Conservation (phyloP, 305 asterid genomes). For the Fraxinus ornus region DNA sequence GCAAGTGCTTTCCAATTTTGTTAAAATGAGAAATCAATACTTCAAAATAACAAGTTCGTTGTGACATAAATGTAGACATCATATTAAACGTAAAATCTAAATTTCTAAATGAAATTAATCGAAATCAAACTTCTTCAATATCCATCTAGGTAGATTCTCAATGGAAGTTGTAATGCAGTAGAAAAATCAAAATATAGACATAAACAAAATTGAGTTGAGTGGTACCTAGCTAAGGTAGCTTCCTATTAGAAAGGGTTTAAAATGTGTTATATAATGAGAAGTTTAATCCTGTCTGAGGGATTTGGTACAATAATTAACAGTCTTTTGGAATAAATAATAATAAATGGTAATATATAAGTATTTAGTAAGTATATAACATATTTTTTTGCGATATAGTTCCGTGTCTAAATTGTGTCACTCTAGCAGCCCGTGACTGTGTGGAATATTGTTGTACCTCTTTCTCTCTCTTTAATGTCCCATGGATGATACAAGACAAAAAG, state of each 20-base stretch:
- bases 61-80: no score
- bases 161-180: background rate
- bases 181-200: background rate
- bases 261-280: background rate
- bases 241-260: background rate
- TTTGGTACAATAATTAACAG: background rate
- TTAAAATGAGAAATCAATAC: no score
- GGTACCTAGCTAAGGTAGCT: background rate
- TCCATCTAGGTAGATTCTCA: background rate
- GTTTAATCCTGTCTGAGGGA: background rate
- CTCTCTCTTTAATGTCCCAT: background rate
- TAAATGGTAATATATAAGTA: background rate
- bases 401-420: background rate
- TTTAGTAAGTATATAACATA: background rate
- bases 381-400: background rate
- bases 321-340: background rate
- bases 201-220: background rate
- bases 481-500: constrained; percentile 24
- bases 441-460: background rate
- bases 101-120: no score
- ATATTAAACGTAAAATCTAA: no score
- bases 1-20: no score
- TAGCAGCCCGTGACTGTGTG: background rate
- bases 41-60: no score
- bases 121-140: background rate